Conservation (phyloP, 495 filamentous ascomycete genomes). For the Symbiotaphrina buchneri region DNA sequence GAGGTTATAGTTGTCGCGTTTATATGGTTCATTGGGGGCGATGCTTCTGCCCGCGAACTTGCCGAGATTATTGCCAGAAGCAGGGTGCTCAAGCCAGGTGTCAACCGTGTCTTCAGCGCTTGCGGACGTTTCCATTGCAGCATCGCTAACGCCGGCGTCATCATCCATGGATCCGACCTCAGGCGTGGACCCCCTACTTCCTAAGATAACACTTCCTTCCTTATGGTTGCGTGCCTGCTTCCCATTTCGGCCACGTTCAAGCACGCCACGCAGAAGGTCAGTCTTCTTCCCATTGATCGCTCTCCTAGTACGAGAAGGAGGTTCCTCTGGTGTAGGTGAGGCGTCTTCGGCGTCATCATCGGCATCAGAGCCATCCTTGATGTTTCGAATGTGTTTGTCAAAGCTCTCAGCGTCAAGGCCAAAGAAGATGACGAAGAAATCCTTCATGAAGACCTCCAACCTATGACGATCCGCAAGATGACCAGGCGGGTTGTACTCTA, state of each 20-base stretch:
- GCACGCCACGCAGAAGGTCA: constrained; percentile 65
- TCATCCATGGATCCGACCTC: constrained; percentile 54
- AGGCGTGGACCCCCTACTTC: constrained; percentile 73
- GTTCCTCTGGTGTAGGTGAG: constrained; percentile 23
- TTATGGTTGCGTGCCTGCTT: constrained; percentile 37
- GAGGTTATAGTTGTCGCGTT: constrained; percentile 56
- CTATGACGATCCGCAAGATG: constrained; percentile 51
- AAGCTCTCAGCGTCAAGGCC: constrained; percentile 57
- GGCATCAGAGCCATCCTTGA: constrained; percentile 32
- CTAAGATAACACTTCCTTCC: constrained; percentile 44
- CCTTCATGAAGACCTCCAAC: constrained; percentile 63
- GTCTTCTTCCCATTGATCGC: constrained; percentile 41
- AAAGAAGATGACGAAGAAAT: constrained; percentile 78
- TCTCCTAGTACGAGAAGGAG: constrained; percentile 32
- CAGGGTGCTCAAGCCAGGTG: constrained; percentile 38
- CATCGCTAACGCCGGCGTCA: constrained; percentile 18
- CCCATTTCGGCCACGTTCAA: constrained; percentile 54
- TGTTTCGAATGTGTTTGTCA: constrained; percentile 50
- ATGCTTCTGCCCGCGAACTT: not conserved
- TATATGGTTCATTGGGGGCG: constrained; percentile 54
- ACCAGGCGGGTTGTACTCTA: constrained; percentile 40
- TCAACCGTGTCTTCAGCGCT: constrained; percentile 20
- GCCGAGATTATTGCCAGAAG: constrained; percentile 16
- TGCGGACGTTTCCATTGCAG: constrained; percentile 14
- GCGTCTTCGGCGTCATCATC: constrained; percentile 54